phyloP scores from a whole-genome alignment of 345 rosid species.

The Eucalyptus dawsonii region DNA sequence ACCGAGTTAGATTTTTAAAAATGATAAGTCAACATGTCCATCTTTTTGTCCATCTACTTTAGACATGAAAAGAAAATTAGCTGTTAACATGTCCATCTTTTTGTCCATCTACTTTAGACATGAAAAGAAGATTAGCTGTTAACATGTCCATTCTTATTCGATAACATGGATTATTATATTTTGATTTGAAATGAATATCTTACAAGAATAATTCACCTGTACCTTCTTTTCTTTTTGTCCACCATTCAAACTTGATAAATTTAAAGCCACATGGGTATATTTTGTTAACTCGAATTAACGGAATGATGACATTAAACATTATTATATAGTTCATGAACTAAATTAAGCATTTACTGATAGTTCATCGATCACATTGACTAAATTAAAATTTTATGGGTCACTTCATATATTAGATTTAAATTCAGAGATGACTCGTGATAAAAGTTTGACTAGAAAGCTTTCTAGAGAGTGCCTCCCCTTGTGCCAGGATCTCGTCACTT shows the following conservation, averaged over 20 bases:
- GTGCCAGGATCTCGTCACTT: not conserved
- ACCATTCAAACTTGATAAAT: not conserved
- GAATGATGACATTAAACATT: not conserved
- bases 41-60: too few species aligned
- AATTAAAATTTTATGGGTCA: too few species aligned
- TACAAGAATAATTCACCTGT: too few species aligned
- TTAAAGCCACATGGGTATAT: too few species aligned
- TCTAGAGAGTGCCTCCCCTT: not conserved
- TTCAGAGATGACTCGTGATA: not conserved
- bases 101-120: not conserved
- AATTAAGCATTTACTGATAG: too few species aligned
- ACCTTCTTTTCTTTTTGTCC: not conserved
- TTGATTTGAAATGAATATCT: too few species aligned
- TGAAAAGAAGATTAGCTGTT: not conserved
- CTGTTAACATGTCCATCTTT: not conserved
- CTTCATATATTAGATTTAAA: too few species aligned
- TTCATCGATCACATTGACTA: accelerated
- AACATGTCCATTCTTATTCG: not conserved
- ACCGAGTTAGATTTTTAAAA: too few species aligned
- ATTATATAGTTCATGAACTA: not conserved
- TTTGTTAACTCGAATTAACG: too few species aligned
- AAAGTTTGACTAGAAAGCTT: not conserved
- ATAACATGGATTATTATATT: not conserved
- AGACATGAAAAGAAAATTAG: too few species aligned
- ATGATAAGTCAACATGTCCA: not conserved